Conservation (phyloP, 495 filamentous ascomycete genomes). For the Penicillium malachiteum region DNA sequence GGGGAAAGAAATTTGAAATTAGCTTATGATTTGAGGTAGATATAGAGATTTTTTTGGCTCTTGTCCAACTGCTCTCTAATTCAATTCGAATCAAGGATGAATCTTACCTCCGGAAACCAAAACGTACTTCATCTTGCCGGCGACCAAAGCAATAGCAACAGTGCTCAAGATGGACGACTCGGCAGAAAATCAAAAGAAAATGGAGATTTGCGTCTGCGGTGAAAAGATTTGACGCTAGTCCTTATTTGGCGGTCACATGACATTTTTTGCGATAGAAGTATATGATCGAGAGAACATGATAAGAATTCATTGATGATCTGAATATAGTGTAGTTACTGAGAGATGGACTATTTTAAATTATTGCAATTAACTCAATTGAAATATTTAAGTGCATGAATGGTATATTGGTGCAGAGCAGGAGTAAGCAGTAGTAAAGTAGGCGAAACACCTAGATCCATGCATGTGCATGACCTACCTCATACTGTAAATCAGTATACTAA, state of each 20-base stretch:
- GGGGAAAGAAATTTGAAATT: neutral
- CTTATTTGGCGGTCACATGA: neutral
- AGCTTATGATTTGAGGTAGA: neutral
- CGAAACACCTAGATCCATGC: neutral
- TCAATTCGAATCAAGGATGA: neutral
- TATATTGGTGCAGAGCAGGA: too few species aligned
- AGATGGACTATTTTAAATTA: too few species aligned
- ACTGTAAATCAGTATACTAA: too few species aligned
- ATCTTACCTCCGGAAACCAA: conserved; percentile 27
- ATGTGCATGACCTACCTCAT: neutral
- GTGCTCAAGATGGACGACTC: neutral
- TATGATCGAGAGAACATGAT: too few species aligned
- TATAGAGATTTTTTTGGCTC: neutral
- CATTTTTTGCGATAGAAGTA: too few species aligned
- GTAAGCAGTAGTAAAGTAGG: neutral
- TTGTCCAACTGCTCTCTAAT: neutral
- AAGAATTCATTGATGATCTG: too few species aligned
- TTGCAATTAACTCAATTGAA: too few species aligned
- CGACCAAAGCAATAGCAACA: neutral
- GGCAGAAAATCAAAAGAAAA: conserved; percentile 3
- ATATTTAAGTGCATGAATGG: too few species aligned
- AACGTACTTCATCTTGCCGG: conserved; percentile 25
- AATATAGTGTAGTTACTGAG: too few species aligned
- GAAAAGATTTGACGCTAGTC: neutral
- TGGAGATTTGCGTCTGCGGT: conserved; percentile 4